Evolutionary conservation across 345 rosid genomes (phyloP).

Genomic region (Populus deltoides): DNA sequence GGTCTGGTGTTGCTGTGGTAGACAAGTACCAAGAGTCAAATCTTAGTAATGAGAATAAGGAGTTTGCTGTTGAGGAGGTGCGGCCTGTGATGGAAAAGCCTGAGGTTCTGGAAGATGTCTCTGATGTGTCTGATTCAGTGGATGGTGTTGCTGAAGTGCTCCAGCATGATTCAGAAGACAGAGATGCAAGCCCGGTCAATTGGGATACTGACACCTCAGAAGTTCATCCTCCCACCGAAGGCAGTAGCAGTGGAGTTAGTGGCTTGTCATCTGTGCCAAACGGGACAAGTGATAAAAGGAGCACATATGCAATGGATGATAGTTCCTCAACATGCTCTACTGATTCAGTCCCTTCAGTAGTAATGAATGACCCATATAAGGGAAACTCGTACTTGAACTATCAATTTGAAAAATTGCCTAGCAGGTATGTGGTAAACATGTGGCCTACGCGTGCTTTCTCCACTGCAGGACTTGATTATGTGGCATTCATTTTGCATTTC

Average conservation of each 20-base stretch:
- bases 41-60: slow-evolving; percentile 44
- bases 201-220: slow-evolving; percentile 91
- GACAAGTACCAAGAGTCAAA: slow-evolving; percentile 47
- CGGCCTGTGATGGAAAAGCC: slow-evolving; percentile 55
- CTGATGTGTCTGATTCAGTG: slow-evolving; percentile 78
- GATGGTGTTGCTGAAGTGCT: slow-evolving; percentile 61
- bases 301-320: slow-evolving; percentile 66
- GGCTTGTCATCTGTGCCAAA: slow-evolving; percentile 56
- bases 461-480: not conserved
- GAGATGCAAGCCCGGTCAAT: slow-evolving; percentile 64
- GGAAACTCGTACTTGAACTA: slow-evolving; percentile 41
- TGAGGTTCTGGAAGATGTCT: slow-evolving; percentile 60
- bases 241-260: slow-evolving; percentile 50
- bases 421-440: slow-evolving; percentile 41
- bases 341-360: slow-evolving; percentile 67
- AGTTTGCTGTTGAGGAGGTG: slow-evolving; percentile 38
- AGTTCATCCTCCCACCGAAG: slow-evolving; percentile 54
- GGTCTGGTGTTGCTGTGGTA: slow-evolving; percentile 27
- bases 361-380: slow-evolving; percentile 55
- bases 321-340: slow-evolving; percentile 91
- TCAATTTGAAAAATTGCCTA: slow-evolving; percentile 46
- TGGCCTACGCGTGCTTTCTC: not conserved
- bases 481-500: not conserved
- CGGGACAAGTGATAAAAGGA: slow-evolving; percentile 60
- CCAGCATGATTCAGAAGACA: slow-evolving; percentile 81